Conservation (phyloP, 768 basidiomycete genomes). For the Russula virescens region DNA sequence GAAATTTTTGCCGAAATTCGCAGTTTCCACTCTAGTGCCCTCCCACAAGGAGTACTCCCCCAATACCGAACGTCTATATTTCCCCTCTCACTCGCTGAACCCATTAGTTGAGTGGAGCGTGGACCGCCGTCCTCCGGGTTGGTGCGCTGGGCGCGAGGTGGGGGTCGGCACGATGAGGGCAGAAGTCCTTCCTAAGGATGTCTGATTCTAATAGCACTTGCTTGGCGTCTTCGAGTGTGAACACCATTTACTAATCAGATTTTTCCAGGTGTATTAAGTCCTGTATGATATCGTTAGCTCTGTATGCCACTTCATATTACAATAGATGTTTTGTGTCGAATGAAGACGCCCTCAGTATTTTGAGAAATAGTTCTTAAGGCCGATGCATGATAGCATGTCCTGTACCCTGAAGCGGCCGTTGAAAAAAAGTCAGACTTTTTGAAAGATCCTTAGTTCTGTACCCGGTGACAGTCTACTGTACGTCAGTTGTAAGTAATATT, state of each 20-base stretch:
- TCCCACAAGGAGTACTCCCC: constrained; percentile 63
- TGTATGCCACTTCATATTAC: no score
- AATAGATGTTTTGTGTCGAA: no score
- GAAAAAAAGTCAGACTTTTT: no score
- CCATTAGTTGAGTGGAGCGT: constrained; percentile 52
- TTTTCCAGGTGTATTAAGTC: not conserved
- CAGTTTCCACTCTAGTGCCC: constrained; percentile 82
- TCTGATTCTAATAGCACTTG: constrained; percentile 46
- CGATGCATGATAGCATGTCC: no score
- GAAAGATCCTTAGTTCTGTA: no score
- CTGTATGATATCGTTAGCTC: no score
- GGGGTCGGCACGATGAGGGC: constrained; percentile 70
- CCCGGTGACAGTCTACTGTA: no score
- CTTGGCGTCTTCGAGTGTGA: not conserved
- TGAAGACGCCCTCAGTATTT: no score
- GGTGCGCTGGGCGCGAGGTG: constrained; percentile 71
- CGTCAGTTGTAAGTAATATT: no score
- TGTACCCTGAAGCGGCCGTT: no score
- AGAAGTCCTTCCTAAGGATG: constrained; percentile 79
- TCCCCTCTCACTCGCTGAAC: constrained; percentile 64
- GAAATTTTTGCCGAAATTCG: constrained; percentile 60
- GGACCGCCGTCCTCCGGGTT: constrained; percentile 47
- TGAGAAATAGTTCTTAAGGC: no score
- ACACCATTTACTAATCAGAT: not conserved
- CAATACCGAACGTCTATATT: constrained; percentile 64